These are phyloP conservation scores for Acrocalymma vagum DNA, from an alignment of 2,329 filamentous ascomycete species.

Conservation along the genomic window DNA sequence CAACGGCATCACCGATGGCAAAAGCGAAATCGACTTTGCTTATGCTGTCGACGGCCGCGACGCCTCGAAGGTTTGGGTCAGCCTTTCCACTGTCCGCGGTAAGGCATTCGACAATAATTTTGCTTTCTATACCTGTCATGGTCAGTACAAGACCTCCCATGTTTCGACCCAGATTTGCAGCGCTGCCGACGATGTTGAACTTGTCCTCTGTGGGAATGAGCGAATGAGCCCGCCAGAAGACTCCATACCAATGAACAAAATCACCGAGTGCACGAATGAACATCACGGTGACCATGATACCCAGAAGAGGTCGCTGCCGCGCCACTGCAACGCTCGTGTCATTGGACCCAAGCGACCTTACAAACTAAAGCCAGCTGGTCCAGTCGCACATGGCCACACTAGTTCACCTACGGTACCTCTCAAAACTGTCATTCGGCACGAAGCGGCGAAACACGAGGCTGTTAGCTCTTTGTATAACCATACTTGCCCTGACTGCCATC, in stretches of 20 bases:
- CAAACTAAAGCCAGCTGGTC: too few species aligned
- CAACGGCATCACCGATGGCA: constrained; percentile 27
- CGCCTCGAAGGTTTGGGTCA: constrained; percentile 26
- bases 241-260: constrained; percentile 11
- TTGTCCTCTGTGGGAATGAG: constrained; percentile 30
- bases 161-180: constrained; percentile 23
- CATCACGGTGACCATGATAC: constrained; percentile 1
- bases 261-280: constrained; percentile 20
- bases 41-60: constrained; percentile 29
- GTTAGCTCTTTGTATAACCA: too few species aligned
- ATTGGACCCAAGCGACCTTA: constrained; percentile 3
- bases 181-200: constrained; percentile 31
- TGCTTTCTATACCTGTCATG: constrained; percentile 27
- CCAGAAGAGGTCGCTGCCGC: neutral
- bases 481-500: too few species aligned
- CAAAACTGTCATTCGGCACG: constrained; percentile 10
- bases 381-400: too few species aligned
- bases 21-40: constrained; percentile 32
- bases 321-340: constrained; percentile 14
- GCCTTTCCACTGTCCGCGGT: constrained; percentile 23
- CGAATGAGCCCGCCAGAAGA: constrained; percentile 16
- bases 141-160: constrained; percentile 13
- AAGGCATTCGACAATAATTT: constrained; percentile 16
- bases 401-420: constrained; percentile 10
- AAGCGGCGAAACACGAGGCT: constrained; percentile 12